Evolutionary conservation across 108 stramenopile genomes (phyloP), one percentile per base, ranked within the genome.

Genomic region (Cyclotella sp.): DNA sequence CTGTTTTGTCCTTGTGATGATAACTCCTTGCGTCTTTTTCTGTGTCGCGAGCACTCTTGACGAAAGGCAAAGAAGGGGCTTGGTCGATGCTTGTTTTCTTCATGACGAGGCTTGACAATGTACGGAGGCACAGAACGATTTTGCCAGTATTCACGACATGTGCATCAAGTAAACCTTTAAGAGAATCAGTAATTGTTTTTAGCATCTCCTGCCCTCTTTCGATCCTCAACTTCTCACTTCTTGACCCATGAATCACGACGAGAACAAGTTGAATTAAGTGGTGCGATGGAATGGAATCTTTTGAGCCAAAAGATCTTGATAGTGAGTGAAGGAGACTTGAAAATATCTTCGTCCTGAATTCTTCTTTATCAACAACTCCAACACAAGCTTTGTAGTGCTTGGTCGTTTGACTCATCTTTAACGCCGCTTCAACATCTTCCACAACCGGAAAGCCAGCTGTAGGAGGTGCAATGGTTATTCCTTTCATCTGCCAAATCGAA

Each of bases 401-500:
- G 26, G n/a, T 46, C 14, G 45, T 64, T 64, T 47, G 43, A 14
- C 66, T 78, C 59, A 75, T 70, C 29, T 74, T 74, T 3, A 83
- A 61, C 14, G 63, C 76, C 45, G 61, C 72, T 40, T 83, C 75
- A 53, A 75, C 70, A 19, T 66, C 66, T 46, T 44, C 27, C 28
- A 55, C 72, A 18, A 63, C 77, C 16, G 59, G 66, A 51, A 63
- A 77, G 66, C 89, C 87, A n/a, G 87, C 70, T 54, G 70, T 83
- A 67, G 85, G 79, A 9, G 77, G 74, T 16, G 68, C 82, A 18
- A 93, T 81, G 0, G 81, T 65, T 26, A 89, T 87, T 26, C 86
- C 65, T 43, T 78, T 78, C 90, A 93, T 91, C 62, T 83, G 84
- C 73, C 78, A 80, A n/a, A 93, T 74, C 43, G 88, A 76, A 21